These are phyloP conservation scores for Glarea lozoyensis DNA, from an alignment of 495 filamentous ascomycete species.

Conservation along the genomic window DNA sequence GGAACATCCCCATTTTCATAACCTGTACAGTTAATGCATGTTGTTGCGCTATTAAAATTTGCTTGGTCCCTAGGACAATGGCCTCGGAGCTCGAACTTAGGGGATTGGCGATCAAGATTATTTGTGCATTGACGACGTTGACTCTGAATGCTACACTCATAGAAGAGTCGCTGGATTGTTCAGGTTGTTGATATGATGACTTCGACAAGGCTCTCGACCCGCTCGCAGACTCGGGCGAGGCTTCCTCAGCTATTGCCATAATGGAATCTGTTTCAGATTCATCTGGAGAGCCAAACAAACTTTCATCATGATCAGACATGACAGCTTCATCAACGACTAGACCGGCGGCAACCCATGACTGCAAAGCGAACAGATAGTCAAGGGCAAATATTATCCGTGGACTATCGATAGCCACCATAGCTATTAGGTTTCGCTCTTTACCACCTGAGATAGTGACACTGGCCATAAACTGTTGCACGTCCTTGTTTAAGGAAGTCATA, in stretches of 20 bases:
- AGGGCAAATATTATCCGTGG: conserved; percentile 89
- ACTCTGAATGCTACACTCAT: conserved; percentile 83
- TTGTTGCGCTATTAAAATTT: conserved; percentile 86
- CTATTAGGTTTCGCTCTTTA: conserved; percentile 72
- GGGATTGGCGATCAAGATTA: conserved; percentile 93
- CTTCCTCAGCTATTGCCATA: no score
- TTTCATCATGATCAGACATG: conserved; percentile 42
- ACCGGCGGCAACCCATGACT: conserved; percentile 65
- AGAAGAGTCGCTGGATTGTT: conserved; percentile 29
- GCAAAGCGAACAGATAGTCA: conserved; percentile 87
- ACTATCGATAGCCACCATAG: conserved; percentile 91
- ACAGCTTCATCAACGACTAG: conserved; percentile 52
- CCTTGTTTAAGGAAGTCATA: conserved; percentile 92
- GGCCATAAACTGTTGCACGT: conserved; percentile 96
- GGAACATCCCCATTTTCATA: conserved; percentile 90
- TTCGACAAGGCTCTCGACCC: background rate
- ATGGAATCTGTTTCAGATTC: conserved; percentile 48
- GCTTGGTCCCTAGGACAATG: conserved; percentile 90
- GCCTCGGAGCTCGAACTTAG: conserved; percentile 83
- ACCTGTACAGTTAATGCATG: conserved; percentile 89
- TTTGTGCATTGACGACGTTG: conserved; percentile 90
- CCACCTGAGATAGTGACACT: conserved; percentile 89
- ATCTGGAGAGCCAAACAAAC: conserved; percentile 50
- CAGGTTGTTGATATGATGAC: conserved; percentile 9
- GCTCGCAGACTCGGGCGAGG: no score